phyloP scores from a whole-genome alignment of 1,284 basidiomycete genomes.

The Cryptococcus amylolentus region DNA sequence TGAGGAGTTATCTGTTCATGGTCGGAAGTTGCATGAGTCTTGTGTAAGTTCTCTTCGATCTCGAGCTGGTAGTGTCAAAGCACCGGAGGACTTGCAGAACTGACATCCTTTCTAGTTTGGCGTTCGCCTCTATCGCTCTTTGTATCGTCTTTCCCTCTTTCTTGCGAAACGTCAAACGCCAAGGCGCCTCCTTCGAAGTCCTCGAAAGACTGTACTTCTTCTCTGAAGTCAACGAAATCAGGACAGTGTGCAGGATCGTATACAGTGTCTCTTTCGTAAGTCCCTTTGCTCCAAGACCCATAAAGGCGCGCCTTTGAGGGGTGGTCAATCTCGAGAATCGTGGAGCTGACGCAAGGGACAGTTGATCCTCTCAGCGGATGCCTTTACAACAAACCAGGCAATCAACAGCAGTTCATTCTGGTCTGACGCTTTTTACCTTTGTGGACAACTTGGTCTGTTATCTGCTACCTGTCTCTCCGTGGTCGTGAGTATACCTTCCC shows the following conservation, averaged over 20 bases:
- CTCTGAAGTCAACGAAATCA: conserved; percentile 28
- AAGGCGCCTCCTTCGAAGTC: conserved; percentile 35
- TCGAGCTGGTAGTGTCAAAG: background rate
- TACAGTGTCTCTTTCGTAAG: conserved; percentile 29
- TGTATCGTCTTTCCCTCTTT: conserved; percentile 26
- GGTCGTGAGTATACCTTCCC: conserved; percentile 18
- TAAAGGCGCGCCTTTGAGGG: background rate
- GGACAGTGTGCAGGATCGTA: conserved; percentile 25
- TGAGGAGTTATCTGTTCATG: conserved; percentile 32
- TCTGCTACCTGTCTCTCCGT: conserved; percentile 25
- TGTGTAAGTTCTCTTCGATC: conserved; percentile 19
- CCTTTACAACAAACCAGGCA: conserved; percentile 15
- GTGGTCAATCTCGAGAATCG: background rate
- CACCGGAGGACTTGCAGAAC: background rate
- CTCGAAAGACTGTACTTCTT: conserved; percentile 35
- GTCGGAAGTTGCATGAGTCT: conserved; percentile 22
- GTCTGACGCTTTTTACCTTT: conserved; percentile 21
- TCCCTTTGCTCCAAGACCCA: background rate
- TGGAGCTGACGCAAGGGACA: conserved; percentile 1
- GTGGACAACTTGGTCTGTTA: conserved; percentile 26
- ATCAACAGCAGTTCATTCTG: conserved; percentile 28
- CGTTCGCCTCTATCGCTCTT: conserved; percentile 19
- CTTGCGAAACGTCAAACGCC: conserved; percentile 13
- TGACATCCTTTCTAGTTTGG: conserved; percentile 15
- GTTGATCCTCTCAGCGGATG: conserved; percentile 28